Conservation (phyloP, 192 early-diverging fungal genomes). For the Spinellus fusiger region DNA sequence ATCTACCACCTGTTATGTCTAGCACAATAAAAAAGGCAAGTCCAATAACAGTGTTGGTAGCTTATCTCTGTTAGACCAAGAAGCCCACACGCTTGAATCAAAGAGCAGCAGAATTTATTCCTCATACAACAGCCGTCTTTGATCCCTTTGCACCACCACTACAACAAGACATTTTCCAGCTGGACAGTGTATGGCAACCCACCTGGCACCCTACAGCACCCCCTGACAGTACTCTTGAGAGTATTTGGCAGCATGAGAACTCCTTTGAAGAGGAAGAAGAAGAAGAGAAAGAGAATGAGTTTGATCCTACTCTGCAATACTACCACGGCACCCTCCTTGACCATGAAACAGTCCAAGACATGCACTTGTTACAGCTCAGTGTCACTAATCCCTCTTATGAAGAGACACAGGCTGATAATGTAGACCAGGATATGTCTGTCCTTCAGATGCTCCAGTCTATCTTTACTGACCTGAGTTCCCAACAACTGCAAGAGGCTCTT, state of each 20-base stretch:
- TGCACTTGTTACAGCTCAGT: slow-evolving; percentile 4
- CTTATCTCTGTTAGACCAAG: too few relatives aligned
- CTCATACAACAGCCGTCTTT: not conserved
- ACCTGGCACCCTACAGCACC: not conserved
- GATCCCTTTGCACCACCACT: not conserved
- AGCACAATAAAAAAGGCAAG: too few relatives aligned
- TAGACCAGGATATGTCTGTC: slow-evolving; percentile 41
- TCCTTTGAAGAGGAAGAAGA: not conserved
- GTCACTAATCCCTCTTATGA: slow-evolving; percentile 21
- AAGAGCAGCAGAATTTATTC: not conserved
- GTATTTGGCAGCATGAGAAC: slow-evolving; percentile 10
- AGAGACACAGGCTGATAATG: slow-evolving; percentile 22
- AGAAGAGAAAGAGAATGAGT: slow-evolving; percentile 16
- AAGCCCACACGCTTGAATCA: too few relatives aligned
- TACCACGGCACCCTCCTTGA: slow-evolving; percentile 12
- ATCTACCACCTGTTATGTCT: too few relatives aligned
- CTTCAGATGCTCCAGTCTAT: slow-evolving; percentile 39
- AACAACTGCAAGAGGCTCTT: slow-evolving; percentile 34
- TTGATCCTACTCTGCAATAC: slow-evolving; percentile 28
- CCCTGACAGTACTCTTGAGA: not conserved
- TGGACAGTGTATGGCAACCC: too few relatives aligned
- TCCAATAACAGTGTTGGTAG: too few relatives aligned
- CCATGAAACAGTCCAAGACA: slow-evolving; percentile 17
- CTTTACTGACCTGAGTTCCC: slow-evolving; percentile 31
- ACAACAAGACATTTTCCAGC: too few relatives aligned